Evolutionary conservation across 2,329 filamentous ascomycete genomes (phyloP).

Genomic region (Blumeria graminis): DNA sequence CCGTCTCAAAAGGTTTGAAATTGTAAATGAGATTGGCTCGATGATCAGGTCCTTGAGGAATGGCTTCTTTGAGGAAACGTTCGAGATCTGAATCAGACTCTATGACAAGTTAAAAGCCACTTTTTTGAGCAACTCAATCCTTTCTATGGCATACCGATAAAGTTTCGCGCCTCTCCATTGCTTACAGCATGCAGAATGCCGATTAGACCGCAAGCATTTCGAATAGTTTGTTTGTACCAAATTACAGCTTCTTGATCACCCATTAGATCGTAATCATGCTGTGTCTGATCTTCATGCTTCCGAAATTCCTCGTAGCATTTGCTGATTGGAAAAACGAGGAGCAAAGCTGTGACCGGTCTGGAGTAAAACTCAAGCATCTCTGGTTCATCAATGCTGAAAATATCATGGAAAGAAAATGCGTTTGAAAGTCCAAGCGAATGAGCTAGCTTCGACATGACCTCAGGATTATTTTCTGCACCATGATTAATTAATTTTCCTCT

Average conservation of each 20-base stretch:
- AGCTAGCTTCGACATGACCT: slow-evolving; percentile 66
- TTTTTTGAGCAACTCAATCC: neutral
- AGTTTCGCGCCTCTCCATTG: slow-evolving; percentile 63
- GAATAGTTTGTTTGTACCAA: slow-evolving; percentile 91
- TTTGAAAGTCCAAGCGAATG: slow-evolving; percentile 60
- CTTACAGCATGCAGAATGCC: slow-evolving; percentile 61
- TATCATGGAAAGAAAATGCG: slow-evolving; percentile 66
- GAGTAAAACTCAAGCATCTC: slow-evolving; percentile 74
- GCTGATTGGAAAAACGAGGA: slow-evolving; percentile 81
- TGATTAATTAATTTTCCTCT: slow-evolving; percentile 7
- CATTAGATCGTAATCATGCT: slow-evolving; percentile 37
- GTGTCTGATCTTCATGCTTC: slow-evolving; percentile 42
- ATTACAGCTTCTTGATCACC: slow-evolving; percentile 53
- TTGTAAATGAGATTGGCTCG: slow-evolving; percentile 59
- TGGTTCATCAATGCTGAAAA: slow-evolving; percentile 75
- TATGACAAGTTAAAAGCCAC: slow-evolving; percentile 25
- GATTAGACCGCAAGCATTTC: slow-evolving; percentile 85
- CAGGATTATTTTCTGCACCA: slow-evolving; percentile 48
- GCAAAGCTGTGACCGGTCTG: slow-evolving; percentile 65
- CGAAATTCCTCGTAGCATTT: slow-evolving; percentile 61
- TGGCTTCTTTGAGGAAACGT: slow-evolving; percentile 42
- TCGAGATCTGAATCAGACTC: slow-evolving; percentile 23
- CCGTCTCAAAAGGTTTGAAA: slow-evolving; percentile 49
- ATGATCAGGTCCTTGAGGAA: slow-evolving; percentile 38
- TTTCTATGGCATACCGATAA: slow-evolving; percentile 38